These are phyloP conservation scores for Rhizomucor miehei DNA, from an alignment of 371 early-diverging fungal species.

Conservation along the genomic window DNA sequence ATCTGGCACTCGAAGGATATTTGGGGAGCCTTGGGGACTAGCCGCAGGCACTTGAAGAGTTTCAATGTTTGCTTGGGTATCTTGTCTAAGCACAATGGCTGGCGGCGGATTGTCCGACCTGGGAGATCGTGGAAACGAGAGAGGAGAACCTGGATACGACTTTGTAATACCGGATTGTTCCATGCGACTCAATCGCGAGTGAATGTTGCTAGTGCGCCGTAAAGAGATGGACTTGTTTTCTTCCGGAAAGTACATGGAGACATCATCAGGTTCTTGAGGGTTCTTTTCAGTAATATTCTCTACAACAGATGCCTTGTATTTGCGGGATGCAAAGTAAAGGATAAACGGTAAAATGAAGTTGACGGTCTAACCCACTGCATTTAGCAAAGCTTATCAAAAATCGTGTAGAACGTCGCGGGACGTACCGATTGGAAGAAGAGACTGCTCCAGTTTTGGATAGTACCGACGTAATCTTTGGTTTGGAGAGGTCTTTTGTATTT, in stretches of 20 bases:
- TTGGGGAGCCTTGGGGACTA: slow-evolving; percentile 7
- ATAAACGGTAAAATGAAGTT: slow-evolving; percentile 77
- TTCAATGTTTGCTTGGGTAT: slow-evolving; percentile 2
- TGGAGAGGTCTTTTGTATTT: slow-evolving; percentile 29
- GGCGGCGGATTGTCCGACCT: slow-evolving; percentile 3
- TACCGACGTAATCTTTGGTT: slow-evolving; percentile 32
- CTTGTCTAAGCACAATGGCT: slow-evolving; percentile 3
- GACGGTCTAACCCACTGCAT: slow-evolving; percentile 65
- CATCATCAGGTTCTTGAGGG: slow-evolving; percentile 15
- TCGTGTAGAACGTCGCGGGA: background rate
- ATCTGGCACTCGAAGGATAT: slow-evolving; percentile 9
- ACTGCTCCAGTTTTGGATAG: slow-evolving; percentile 45
- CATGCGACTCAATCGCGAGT: slow-evolving; percentile 6
- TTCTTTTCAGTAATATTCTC: slow-evolving; percentile 5
- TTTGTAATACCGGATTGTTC: slow-evolving; percentile 1
- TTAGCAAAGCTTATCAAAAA: slow-evolving; percentile 11
- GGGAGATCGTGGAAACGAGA: background rate
- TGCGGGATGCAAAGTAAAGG: slow-evolving; percentile 66
- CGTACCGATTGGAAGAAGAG: slow-evolving; percentile 47
- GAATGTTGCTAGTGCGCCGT: slow-evolving; percentile 17
- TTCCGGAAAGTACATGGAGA: slow-evolving; percentile 37
- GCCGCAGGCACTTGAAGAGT: slow-evolving; percentile 12
- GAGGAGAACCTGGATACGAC: slow-evolving; percentile 3
- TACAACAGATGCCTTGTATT: slow-evolving; percentile 33
- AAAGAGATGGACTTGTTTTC: slow-evolving; percentile 39